Evolutionary conservation across 2,329 filamentous ascomycete species (phyloP).

Genomic region (Hawksworthiomyces lignivorus): DNA sequence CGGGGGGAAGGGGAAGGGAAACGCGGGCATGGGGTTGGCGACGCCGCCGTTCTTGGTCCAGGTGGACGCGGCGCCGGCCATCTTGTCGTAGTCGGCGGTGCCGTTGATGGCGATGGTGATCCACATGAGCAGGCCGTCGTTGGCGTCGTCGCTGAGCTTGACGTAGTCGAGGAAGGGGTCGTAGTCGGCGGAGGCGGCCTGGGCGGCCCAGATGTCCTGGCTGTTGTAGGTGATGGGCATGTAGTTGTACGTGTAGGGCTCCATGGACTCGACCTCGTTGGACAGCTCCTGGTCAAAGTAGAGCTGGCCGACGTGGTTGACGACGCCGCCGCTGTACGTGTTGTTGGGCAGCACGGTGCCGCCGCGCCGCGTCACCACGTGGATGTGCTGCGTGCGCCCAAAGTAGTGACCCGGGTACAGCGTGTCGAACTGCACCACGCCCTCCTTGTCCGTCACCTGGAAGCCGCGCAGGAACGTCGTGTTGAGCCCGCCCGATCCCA

Average conservation of each 20-base stretch:
- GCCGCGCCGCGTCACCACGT: slow-evolving; percentile 23
- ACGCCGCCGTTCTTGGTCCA: neutral
- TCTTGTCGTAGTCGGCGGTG: slow-evolving; percentile 15
- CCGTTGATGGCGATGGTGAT: slow-evolving; percentile 40
- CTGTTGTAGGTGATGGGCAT: slow-evolving; percentile 38
- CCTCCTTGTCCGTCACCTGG: slow-evolving; percentile 31
- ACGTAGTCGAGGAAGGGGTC: slow-evolving; percentile 49
- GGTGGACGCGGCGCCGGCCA: neutral
- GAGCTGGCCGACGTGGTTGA: slow-evolving; percentile 52
- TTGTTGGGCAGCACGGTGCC: slow-evolving; percentile 36
- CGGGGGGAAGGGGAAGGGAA: neutral
- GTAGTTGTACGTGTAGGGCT: slow-evolving; percentile 37
- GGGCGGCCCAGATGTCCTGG: slow-evolving; percentile 34
- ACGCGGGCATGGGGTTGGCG: neutral
- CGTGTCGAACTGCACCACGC: slow-evolving; percentile 33
- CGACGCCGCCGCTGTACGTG: slow-evolving; percentile 38
- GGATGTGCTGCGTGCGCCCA: slow-evolving; percentile 31
- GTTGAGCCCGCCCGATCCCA: slow-evolving; percentile 26
- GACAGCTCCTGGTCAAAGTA: slow-evolving; percentile 53
- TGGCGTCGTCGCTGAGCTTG: slow-evolving; percentile 41
- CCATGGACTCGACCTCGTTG: slow-evolving; percentile 35
- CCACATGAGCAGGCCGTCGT: slow-evolving; percentile 44
- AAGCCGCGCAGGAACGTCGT: slow-evolving; percentile 36
- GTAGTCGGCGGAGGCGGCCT: slow-evolving; percentile 24
- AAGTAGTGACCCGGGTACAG: slow-evolving; percentile 39